Base-by-base conservation (phyloP, 805 yeast genomes). In the Vanderwaltozyma verrucispora region DNA sequence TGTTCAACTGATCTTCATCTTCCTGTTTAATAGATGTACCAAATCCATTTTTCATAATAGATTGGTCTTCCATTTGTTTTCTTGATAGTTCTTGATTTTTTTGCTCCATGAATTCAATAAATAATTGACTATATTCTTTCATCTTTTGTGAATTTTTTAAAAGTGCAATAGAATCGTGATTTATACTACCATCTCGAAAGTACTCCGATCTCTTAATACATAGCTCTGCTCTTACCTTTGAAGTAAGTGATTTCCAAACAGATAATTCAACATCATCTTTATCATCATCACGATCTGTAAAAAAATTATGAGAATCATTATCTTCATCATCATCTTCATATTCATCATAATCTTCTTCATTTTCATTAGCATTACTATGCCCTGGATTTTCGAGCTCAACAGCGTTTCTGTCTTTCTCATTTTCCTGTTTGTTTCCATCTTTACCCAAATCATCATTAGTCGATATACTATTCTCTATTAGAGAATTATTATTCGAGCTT, bases 181-280 rank as follows among this genome's bases (percentile, higher is more conserved):
- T 80, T 7, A 88, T 56, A 37, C 65, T 69, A 40, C 68, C 64
- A 14, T 72, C 71, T 16, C 70, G 72, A 52, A 89, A 87, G 33
- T 86, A 60, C 2, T 69, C 72, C 0, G 83, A 69, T 47, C 97
- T 70, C 39, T 71, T 69, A 19, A 75, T 60, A 51, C 95, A 79
- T 43, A 83, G 72, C 36, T 80, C 78, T 13, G 89, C 85, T 40
- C 96, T 64, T 0, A 81, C 72, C 43, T 80, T 80, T 0, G 95
- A 82, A 0, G 92, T 86, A 28, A 79, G 60, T n/a, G 74, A 73
- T 48, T 81, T 80, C 96, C 96, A 88, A 1, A 84, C 75, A 37
- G 80, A 80, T 32, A 77, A 61, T 49, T 87, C 95, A 26, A 82
- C 69, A 51, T 84, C 95, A 39, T 73, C 72, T 30, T 53, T 62